Evolutionary conservation across 768 basidiomycete genomes (phyloP).

Genomic region (Lepiota venenata): DNA sequence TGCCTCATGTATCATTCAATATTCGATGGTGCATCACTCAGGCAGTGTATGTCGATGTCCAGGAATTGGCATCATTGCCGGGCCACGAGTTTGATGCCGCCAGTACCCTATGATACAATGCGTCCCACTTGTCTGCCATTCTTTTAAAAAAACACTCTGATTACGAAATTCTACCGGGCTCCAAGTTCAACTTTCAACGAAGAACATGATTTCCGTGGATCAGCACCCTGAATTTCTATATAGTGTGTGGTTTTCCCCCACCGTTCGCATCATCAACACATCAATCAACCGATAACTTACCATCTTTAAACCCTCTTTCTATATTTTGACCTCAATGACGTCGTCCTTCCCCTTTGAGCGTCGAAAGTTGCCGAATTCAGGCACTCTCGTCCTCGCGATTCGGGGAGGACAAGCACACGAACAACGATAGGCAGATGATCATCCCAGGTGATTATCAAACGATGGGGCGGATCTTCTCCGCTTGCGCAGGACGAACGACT

Average conservation of each 20-base stretch:
- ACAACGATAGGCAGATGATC: too few species aligned
- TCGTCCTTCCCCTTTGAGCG: background rate
- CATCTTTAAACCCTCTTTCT: background rate
- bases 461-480: too few species aligned
- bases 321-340: background rate
- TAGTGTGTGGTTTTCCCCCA: too few species aligned
- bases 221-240: background rate
- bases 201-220: slow-evolving; percentile 5
- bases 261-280: background rate
- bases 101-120: slow-evolving; percentile 1
- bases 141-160: background rate
- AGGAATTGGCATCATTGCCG: too few species aligned
- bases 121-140: background rate
- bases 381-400: too few species aligned
- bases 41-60: too few species aligned
- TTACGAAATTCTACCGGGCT: background rate
- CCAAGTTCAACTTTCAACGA: background rate
- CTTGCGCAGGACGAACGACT: too few species aligned
- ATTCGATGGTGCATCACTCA: background rate
- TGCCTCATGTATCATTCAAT: background rate
- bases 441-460: too few species aligned
- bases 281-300: background rate
- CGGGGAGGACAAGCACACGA: too few species aligned
- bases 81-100: background rate
- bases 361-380: background rate